Percentiles rank a stretch among this genome's conserved stretches.
Evolutionary conservation across 768 basidiomycete species (phyloP).

Genomic region (Paxillus involutus): DNA sequence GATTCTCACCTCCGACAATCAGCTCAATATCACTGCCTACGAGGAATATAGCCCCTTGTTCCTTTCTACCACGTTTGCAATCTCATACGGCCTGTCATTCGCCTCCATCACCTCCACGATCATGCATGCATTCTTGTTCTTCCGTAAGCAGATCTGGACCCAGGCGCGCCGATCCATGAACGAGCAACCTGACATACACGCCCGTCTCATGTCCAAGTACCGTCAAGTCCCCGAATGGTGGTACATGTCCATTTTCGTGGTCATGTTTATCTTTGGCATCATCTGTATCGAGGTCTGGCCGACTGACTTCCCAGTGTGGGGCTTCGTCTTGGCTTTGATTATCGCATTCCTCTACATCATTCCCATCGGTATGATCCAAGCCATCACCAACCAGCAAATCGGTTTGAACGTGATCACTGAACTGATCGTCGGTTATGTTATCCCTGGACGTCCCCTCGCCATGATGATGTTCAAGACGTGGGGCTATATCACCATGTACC

Average conservation of each 20-base stretch:
- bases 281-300: conserved; percentile 64
- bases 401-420: conserved; percentile 72
- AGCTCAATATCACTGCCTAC: conserved; percentile 35
- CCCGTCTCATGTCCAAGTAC: conserved; percentile 57
- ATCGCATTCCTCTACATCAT: conserved; percentile 66
- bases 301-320: conserved; percentile 47
- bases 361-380: conserved; percentile 76
- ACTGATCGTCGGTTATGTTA: conserved; percentile 58
- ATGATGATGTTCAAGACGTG: conserved; percentile 81
- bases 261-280: conserved; percentile 62
- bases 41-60: conserved; percentile 41
- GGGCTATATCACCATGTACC: conserved; percentile 65
- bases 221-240: conserved; percentile 63
- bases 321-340: conserved; percentile 39
- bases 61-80: conserved; percentile 49
- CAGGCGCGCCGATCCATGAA: conserved; percentile 51
- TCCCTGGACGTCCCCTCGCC: conserved; percentile 66
- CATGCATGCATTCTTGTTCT: conserved; percentile 47
- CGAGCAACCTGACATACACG: conserved; percentile 61
- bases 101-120: conserved; percentile 42
- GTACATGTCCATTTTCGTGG: conserved; percentile 43
- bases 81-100: conserved; percentile 51
- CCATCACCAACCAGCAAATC: conserved; percentile 78
- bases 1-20: conserved; percentile 33
- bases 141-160: conserved; percentile 55